Evolutionary conservation across 805 yeast species (phyloP), one percentile per base, ranked within the genome.

Genomic region (Saccharomycopsis sp.): DNA sequence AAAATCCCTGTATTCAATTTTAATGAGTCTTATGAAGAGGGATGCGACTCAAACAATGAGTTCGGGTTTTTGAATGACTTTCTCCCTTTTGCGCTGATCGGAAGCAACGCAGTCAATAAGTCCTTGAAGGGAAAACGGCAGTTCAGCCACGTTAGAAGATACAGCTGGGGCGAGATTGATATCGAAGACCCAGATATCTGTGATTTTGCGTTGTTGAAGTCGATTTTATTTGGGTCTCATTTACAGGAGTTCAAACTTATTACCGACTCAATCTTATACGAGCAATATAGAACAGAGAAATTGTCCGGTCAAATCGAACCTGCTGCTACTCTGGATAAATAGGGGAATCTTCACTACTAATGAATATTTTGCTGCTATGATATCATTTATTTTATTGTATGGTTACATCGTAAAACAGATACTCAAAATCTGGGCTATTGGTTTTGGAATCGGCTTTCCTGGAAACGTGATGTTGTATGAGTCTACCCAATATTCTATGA

Each of bases 161-260:
- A 83, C 65, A 82, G 83, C 2, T 87, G 91, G 91, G 91, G 91
- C 1, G 64, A 73, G 37, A 75, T 81, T 52, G 81, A 79, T 62
- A 76, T 81, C 59, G 75, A 77, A 63, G 77, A 79, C 63, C 76
- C 80, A 24, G 70, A 72, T 24, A 72, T 74, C 59, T 78, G 83
- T 46, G 87, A 84, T 65, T 77, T 83, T 66, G 68, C 77, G 4
- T 69, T 80, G 16, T 73, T 89, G 65, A 83, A 85, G 62, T 79
- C 85, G 52, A 92, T 87, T 2, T 69, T 89, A 47, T 81, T 89
- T 66, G 95, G 95, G 4, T 81, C 91, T n/a, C 96, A 89, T 68
- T 74, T 88, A 63, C 87, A 84, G 68, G 94, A 87, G 66, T 81
- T 87, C 66, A 87, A 87, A 71, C 95, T 88, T 66, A 75, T 87